Evolutionary conservation across 106 monocot genomes (phyloP), one percentile per base, ranked within the genome.

Genomic region (Iris macrosiphon): DNA sequence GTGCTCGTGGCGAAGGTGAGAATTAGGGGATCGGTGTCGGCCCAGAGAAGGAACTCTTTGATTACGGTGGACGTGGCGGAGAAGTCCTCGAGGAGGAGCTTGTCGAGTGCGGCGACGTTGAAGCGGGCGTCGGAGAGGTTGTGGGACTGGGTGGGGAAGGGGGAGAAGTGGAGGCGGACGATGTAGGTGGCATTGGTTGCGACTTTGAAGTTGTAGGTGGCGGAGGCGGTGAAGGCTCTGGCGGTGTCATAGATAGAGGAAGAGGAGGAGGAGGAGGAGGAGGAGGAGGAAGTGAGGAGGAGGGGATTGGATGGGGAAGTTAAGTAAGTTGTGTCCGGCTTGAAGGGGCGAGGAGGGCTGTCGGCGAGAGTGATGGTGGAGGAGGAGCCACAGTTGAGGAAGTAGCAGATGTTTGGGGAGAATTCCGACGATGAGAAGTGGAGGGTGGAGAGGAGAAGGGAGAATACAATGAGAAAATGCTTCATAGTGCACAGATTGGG

Each of bases 81-180:
- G 63, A 67, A 69, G 62, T 45, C 8, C 61, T 42, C 7, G 18
- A 78, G 71, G 40, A 87, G 55, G n/a, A 59, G 52, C 26, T 39
- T 35, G 61, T 66, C 44, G 44, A 40, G 35, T 31, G 79, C 79
- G 34, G 54, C 56, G 66, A 88, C 78, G 52, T 7, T 18, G 75
- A 79, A 83, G 23, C 14, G 17, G 48, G 79, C 75, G 43, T 60
- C 18, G 48, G 79, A 63, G 58, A 79, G 69, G 55, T 57, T 42
- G n/a, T n/a, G n/a, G n/a, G n/a, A n/a, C n/a, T n/a, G n/a, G n/a
- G n/a, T n/a, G 30, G 18, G 0, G 35, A 76, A 70, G 35, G 79
- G 62, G 62, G 62, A 33, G 65, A 88, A 83, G 53, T 83, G 83
- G 66, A 83, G 79, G 63, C 88, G 79, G 66, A 83, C 55, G 47